Evolutionary conservation across 441 rosid species (phyloP), one percentile per base, ranked within the genome.

Genomic region (Adansonia grandidieri): DNA sequence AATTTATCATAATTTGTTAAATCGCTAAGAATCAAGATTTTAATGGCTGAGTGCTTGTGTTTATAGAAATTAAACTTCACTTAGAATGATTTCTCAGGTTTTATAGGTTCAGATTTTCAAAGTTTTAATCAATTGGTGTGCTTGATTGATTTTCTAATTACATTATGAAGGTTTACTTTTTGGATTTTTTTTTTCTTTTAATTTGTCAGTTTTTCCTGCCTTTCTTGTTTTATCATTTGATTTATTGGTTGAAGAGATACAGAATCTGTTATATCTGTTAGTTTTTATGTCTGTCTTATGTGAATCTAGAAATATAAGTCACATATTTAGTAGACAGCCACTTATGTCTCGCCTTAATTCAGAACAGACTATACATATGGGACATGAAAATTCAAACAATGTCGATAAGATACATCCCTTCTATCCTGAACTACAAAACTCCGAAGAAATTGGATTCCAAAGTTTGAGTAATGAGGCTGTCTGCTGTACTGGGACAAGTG

Each of bases 381-480:
- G 71, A 3, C 24, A 40, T n/a, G 51, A 44, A 42, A 66, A 42
- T 22, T 66, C 28, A 2, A 42, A 42, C 50, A 42, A 74, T 61
- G 64, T 50, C 50, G 82, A 50, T 63, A 67, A 70, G 58, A 51
- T 24, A 56, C 77, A 77, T 19, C n/a, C 47, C 37, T 9, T 77
- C 73, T 4, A 47, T 75, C 48, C 73, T 32, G 19, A 1, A 54
- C 54, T 37, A 7, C 71, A 77, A 64, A 74, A 57, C 24, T 63
- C 77, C 64, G 77, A 73, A 44, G 69, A 54, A 71, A n/a, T 42
- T 17, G 75, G 56, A 20, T 66, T 15, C 44, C 74, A 17, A 24
- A 44, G 51, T 75, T 56, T 53, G 67, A 65, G n/a, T 40, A 48
- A 66, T 80, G 71, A 32, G 63, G 42, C 48, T 67, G 76, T 53